These are phyloP conservation scores for Betula pendula DNA, from an alignment of 306 rosid species.

Conservation along the genomic window DNA sequence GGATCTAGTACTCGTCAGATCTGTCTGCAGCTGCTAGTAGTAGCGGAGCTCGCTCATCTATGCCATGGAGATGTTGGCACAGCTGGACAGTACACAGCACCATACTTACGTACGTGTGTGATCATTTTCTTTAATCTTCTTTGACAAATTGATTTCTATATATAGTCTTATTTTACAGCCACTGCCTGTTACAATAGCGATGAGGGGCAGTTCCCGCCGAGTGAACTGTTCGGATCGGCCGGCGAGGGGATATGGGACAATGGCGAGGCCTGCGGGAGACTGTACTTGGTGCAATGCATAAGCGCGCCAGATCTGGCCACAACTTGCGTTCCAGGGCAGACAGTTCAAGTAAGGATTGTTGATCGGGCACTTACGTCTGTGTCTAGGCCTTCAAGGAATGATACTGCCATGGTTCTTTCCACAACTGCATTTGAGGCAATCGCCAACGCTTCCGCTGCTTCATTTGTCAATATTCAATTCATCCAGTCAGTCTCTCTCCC, in stretches of 20 bases:
- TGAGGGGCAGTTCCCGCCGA: slow-evolving; percentile 47
- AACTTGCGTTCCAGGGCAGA: slow-evolving; percentile 51
- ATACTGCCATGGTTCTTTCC: slow-evolving; percentile 59
- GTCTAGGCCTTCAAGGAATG: slow-evolving; percentile 40
- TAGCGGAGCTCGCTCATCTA: too few relatives aligned
- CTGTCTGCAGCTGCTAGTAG: too few relatives aligned
- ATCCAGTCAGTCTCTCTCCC: slow-evolving; percentile 46
- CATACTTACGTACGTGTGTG: too few relatives aligned
- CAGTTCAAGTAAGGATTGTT: slow-evolving; percentile 57
- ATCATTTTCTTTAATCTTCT: too few relatives aligned
- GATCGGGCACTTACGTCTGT: slow-evolving; percentile 54
- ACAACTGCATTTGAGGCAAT: slow-evolving; percentile 52
- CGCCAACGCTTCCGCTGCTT: slow-evolving; percentile 43
- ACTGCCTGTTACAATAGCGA: slow-evolving; percentile 51
- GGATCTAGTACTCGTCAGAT: too few relatives aligned
- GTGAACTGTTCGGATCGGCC: slow-evolving; percentile 64
- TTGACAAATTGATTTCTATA: too few relatives aligned
- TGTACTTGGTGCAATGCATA: slow-evolving; percentile 64
- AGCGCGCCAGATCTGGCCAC: slow-evolving; percentile 49
- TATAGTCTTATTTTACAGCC: slow-evolving; percentile 39
- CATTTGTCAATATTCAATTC: slow-evolving; percentile 58
- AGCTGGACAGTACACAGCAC: too few relatives aligned
- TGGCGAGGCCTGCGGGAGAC: slow-evolving; percentile 81
- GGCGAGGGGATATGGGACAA: slow-evolving; percentile 90
- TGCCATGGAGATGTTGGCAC: too few relatives aligned